Base-by-base conservation (phyloP, 2,329 filamentous ascomycete species). In the Leptographium flavum region DNA sequence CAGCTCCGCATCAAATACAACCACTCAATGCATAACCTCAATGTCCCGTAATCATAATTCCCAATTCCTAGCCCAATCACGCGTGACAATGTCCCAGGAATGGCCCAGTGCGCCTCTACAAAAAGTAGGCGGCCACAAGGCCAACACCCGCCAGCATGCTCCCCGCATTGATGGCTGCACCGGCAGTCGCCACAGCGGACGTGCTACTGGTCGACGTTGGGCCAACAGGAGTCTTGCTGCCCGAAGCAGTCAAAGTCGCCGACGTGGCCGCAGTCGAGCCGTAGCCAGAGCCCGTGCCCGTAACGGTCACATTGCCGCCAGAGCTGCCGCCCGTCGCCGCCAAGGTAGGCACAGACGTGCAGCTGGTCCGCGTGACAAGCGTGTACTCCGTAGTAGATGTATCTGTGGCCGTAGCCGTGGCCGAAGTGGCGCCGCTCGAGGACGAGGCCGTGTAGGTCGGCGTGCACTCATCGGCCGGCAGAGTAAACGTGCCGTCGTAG, bases 111-210 rank as follows among this genome's bases (percentile, higher is more conserved):
- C 9, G 17, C 17, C 15, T 30, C 63, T 63, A 72, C 44, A 71
- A 47, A 47, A 71, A 55, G 52, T 60, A 65, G 45, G 57, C 65
- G 39, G 58, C 66, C 10, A 62, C 51, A 28, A 67, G 47, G 21
- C 65, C 68, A 22, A 63, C 54, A 13, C 60, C 55, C 7, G 60
- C 66, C 27, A 61, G 49, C 11, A 62, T 54, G 21, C 60, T 59
- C 35, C 56, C 57, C 27, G 59, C 60, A 35, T 54, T 59, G 39
- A 53, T 48, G 3, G 50, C 46, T 1, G 59, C 58, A 30, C 50
- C 59, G 15, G 56, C 57, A 11, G 55, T 57, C 13, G 55, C 47
- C 19, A 58, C 31, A 32, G 13, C 19, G 10, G 25, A 3, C 14
- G 39, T 19, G 4, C 8, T 9, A 21, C 37, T 30, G 10, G 49